A percentile compares a stretch with the other conserved stretches of the same genome.
phyloP scores from a whole-genome alignment of 108 stramenopile genomes.

The Nitzschia palea region DNA sequence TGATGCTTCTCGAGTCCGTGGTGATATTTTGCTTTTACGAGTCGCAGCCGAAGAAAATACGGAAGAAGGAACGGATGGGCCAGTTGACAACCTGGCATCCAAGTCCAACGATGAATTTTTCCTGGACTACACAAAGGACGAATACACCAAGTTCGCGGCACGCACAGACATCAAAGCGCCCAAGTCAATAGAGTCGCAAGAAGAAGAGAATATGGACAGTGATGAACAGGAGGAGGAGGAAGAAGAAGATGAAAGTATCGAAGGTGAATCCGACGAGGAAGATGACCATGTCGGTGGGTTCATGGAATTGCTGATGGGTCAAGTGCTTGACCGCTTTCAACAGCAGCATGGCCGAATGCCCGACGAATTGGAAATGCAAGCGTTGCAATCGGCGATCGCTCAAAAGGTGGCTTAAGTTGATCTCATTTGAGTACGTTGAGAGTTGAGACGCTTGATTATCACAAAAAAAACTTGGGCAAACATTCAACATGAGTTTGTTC shows the following conservation, averaged over 20 bases:
- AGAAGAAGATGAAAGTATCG: slow-evolving; percentile 31
- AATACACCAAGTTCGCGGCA: slow-evolving; percentile 75
- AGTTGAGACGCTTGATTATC: too few species aligned
- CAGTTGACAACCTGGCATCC: background rate
- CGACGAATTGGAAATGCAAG: slow-evolving; percentile 69
- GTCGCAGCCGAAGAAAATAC: slow-evolving; percentile 61
- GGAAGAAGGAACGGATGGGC: background rate
- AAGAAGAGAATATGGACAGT: slow-evolving; percentile 39
- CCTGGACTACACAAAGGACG: slow-evolving; percentile 75
- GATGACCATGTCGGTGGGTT: slow-evolving; percentile 72
- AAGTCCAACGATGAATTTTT: slow-evolving; percentile 82
- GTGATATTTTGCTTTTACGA: slow-evolving; percentile 79
- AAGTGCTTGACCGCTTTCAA: slow-evolving; percentile 70
- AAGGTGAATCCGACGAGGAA: slow-evolving; percentile 44
- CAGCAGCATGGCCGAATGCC: slow-evolving; percentile 85
- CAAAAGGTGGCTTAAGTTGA: slow-evolving; percentile 55
- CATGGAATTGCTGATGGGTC: slow-evolving; percentile 67
- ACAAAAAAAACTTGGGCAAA: too few species aligned
- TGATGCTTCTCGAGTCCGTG: slow-evolving; percentile 52
- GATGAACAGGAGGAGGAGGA: slow-evolving; percentile 51
- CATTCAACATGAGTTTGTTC: too few species aligned
- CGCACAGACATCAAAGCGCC: slow-evolving; percentile 62
- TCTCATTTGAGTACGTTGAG: too few species aligned
- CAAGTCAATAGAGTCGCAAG: background rate
- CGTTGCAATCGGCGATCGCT: slow-evolving; percentile 71